A percentile compares a stretch with the other conserved stretches of the same genome.
Evolutionary conservation across 768 basidiomycete species (phyloP).

Genomic region (Butyriboletus loyo): DNA sequence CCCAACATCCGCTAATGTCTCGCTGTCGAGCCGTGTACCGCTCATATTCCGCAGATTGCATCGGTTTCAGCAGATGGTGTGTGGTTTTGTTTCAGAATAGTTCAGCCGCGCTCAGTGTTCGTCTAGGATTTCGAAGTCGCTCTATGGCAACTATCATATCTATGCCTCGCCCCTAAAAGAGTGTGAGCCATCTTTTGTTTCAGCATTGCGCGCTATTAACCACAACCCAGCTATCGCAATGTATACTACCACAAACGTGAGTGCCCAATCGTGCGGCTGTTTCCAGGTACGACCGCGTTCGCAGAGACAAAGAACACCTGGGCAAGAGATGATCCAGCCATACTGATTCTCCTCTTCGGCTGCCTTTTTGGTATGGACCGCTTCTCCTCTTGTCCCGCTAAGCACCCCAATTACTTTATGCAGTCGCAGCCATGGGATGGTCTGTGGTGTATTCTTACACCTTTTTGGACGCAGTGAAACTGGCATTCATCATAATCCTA

Average conservation of each 20-base stretch:
- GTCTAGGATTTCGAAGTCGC: conserved; percentile 93
- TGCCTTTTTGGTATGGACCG: conserved; percentile 61
- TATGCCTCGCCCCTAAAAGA: conserved; percentile 87
- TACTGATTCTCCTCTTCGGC: conserved; percentile 79
- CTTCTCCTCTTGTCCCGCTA: neutral
- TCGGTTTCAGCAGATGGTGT: conserved; percentile 85
- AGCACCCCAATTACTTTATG: neutral
- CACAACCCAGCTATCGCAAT: conserved; percentile 71
- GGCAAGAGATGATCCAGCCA: conserved; percentile 97
- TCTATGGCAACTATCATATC: conserved; percentile 92
- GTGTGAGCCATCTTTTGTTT: conserved; percentile 54
- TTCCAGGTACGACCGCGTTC: neutral
- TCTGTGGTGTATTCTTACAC: conserved; percentile 75
- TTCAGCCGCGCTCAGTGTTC: neutral
- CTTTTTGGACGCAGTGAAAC: conserved; percentile 50
- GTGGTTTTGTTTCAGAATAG: conserved; percentile 12
- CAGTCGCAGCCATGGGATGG: conserved; percentile 85
- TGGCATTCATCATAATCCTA: conserved; percentile 79
- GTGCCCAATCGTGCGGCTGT: conserved; percentile 19
- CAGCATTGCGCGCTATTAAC: conserved; percentile 10
- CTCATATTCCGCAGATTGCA: conserved; percentile 77
- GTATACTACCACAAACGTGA: conserved; percentile 97
- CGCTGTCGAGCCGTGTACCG: conserved; percentile 58
- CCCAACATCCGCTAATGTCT: conserved; percentile 10
- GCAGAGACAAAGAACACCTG: conserved; percentile 97